Evolutionary conservation across 768 basidiomycete genomes (phyloP), one percentile per base, ranked within the genome.

Genomic region (Lactarius akahatsu): DNA sequence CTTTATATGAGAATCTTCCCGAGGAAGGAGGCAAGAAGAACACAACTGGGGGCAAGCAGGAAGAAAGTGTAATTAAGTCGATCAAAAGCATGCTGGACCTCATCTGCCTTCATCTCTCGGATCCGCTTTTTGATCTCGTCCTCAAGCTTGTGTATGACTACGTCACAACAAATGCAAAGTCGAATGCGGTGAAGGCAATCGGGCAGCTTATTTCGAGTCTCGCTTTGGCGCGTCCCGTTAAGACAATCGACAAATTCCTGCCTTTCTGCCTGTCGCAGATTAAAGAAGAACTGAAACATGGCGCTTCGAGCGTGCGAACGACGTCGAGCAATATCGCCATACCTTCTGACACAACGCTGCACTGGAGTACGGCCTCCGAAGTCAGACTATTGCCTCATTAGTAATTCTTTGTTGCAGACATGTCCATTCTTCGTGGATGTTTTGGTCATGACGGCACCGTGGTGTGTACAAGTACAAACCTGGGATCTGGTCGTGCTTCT

Each of bases 21-120:
- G 96, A 98, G 75, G 96, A 96, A 77, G 94, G 92, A 13, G 96
- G 96, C 5, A 87, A 86, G 78, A 86, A 83, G 77, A 91, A 91
- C 68, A 89, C 83, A 41, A 93, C 92, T 2, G 92, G 92, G 28
- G 92, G 92, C n/a, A 91, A 91, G 74, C 84, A 81, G 77, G 91
- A 89, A 79, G 89, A 94, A 70, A 80, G 76, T 45, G 87, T 92
- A 30, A 81, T 93, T 62, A 91, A 88, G 73, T 85, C 90, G 23
- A 83, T 92, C 75, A 91, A 91, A 78, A 82, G 85, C 73, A 90
- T 91, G 79, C 77, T 90, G 71, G 92, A 95, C 72, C 83, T 90
- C 62, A 83, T 95, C 70, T 93, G 90, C 74, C 79, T 90, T 34
- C 92, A 95, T 73, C 81, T 92, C 52, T 90, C 90, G 4, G 86